phyloP scores from a whole-genome alignment of 2,329 filamentous ascomycete species.

The Furcasterigmium furcatum region DNA sequence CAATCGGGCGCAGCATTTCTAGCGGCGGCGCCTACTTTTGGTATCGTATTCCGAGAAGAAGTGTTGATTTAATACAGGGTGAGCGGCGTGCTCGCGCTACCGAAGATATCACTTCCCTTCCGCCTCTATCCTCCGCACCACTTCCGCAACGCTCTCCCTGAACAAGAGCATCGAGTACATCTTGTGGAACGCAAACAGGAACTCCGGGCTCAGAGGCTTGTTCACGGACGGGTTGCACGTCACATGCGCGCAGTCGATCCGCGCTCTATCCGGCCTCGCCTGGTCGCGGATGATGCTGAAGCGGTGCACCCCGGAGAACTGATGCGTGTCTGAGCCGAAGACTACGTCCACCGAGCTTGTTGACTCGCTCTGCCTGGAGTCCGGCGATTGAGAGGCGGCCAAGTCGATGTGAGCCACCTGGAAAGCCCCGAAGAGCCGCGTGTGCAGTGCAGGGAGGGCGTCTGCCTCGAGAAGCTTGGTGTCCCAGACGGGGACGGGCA shows the following conservation, averaged over 20 bases:
- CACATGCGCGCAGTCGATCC: constrained; percentile 16
- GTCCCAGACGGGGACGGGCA: not conserved
- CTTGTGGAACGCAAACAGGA: constrained; percentile 18
- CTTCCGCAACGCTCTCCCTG: constrained; percentile 17
- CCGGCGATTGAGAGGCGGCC: not conserved
- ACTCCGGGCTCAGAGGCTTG: constrained; percentile 7
- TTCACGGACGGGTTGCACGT: constrained; percentile 20
- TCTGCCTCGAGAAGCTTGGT: not conserved
- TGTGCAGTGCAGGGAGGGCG: constrained; percentile 12
- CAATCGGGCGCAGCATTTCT: too few relatives aligned
- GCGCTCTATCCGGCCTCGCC: not conserved
- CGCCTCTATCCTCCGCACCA: constrained; percentile 6
- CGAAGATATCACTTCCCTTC: not conserved
- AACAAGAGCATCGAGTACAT: constrained; percentile 20
- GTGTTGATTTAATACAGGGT: too few relatives aligned
- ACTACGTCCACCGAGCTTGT: constrained; percentile 23
- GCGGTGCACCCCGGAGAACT: constrained; percentile 24
- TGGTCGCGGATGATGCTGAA: constrained; percentile 18
- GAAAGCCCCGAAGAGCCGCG: constrained; percentile 21
- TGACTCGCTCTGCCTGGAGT: not conserved
- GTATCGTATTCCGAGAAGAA: too few relatives aligned
- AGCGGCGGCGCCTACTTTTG: too few relatives aligned
- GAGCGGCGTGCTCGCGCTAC: too few relatives aligned
- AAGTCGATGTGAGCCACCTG: constrained; percentile 16
- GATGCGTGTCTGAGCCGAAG: constrained; percentile 18